A percentile compares a stretch with the other conserved stretches of the same genome.
Evolutionary conservation across 2,329 filamentous ascomycete species (phyloP).

Genomic region (Lachnellula arida): DNA sequence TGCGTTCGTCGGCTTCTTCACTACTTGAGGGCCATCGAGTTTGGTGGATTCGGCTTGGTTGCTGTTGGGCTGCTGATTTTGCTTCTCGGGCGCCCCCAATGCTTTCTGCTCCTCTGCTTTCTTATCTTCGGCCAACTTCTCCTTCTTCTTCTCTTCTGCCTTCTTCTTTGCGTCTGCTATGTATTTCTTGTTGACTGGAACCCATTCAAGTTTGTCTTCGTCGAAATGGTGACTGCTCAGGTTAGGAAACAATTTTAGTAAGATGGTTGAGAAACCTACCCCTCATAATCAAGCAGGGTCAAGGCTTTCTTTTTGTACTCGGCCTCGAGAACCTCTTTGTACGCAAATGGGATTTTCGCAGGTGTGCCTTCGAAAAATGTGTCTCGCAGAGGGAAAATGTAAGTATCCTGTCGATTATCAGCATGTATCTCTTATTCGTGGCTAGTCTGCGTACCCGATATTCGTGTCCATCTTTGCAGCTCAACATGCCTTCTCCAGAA

Average conservation of each 20-base stretch:
- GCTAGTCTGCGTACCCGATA: constrained; percentile 36
- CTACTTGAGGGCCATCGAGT: background rate
- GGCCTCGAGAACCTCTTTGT: constrained; percentile 51
- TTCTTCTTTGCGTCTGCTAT: constrained; percentile 1
- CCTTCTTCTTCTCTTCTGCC: background rate
- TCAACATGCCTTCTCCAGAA: constrained; percentile 41
- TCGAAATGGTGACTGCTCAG: constrained; percentile 39
- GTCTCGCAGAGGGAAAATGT: constrained; percentile 65
- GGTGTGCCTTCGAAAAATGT: constrained; percentile 63
- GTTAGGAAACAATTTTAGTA: background rate
- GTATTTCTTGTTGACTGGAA: constrained; percentile 22
- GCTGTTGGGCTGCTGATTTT: background rate
- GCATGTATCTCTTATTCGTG: background rate
- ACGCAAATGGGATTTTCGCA: constrained; percentile 61
- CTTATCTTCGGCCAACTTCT: background rate
- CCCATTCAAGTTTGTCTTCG: constrained; percentile 35
- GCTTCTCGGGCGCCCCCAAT: background rate
- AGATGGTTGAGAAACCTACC: constrained; percentile 37
- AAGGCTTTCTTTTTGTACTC: constrained; percentile 54
- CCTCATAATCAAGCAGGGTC: constrained; percentile 45
- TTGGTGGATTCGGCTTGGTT: background rate
- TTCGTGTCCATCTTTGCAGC: constrained; percentile 48
- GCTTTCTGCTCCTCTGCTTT: background rate
- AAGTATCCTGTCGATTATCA: constrained; percentile 40
- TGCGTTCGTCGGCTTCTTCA: background rate